Conservation (phyloP, 73 alveolate genomes). For the Symbiodinium pilosum region DNA sequence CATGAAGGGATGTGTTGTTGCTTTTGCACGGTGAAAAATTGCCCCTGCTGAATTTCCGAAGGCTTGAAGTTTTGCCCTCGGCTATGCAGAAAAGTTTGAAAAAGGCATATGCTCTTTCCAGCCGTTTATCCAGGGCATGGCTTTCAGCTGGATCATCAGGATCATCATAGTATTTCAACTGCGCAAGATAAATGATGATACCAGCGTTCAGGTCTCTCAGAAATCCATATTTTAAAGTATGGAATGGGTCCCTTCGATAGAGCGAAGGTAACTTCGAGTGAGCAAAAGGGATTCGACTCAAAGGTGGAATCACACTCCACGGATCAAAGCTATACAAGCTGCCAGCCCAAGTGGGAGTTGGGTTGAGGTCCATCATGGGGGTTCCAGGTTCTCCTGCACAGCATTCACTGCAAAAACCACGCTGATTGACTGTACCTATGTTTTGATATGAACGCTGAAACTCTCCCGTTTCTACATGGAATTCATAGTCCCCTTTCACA, state of each 20-base stretch:
- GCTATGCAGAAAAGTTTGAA: conserved; percentile 21
- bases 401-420: background rate
- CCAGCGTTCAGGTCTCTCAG: background rate
- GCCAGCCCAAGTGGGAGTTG: background rate
- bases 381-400: background rate
- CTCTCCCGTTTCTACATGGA: background rate
- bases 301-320: background rate
- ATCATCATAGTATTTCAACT: background rate
- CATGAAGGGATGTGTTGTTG: background rate
- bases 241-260: conserved; percentile 29
- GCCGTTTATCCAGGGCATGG: conserved; percentile 4
- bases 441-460: background rate
- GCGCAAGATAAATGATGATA: background rate
- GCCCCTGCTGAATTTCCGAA: conserved; percentile 23
- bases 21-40: background rate
- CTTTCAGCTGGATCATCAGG: background rate
- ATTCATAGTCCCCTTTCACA: conserved; percentile 25
- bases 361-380: background rate
- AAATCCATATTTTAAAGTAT: conserved; percentile 13
- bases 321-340: background rate
- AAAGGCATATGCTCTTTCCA: background rate
- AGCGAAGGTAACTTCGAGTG: background rate
- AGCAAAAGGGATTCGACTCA: background rate
- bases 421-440: background rate
- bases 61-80: background rate